phyloP scores from a whole-genome alignment of 2,329 filamentous ascomycete genomes.

The Acrodontium crateriforme region DNA sequence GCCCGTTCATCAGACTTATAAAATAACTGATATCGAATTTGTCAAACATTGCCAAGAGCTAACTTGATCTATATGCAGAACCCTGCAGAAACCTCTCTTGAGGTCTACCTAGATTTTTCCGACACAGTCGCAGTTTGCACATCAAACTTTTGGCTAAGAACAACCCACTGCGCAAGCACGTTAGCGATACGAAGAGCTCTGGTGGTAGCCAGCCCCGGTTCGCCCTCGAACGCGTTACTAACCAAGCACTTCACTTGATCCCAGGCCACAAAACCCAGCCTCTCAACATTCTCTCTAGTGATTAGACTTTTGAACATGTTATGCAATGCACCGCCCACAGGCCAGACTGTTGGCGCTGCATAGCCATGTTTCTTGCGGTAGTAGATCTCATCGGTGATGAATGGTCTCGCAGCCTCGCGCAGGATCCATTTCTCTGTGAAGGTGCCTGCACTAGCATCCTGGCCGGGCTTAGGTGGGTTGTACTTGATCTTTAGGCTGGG shows the following conservation, averaged over 20 bases:
- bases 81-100: no score
- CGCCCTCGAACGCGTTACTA: no score
- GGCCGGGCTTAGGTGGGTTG: constrained; percentile 18
- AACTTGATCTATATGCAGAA: no score
- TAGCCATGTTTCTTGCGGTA: constrained; percentile 13
- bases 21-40: no score
- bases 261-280: constrained; percentile 17
- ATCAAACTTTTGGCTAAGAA: constrained; percentile 30
- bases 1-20: no score
- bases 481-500: constrained; percentile 21
- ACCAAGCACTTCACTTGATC: no score
- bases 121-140: no score
- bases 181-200: constrained; percentile 26
- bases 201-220: no score
- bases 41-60: no score
- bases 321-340: constrained; percentile 10
- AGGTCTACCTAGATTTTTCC: no score
- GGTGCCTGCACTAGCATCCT: constrained; percentile 11
- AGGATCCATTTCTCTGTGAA: constrained; percentile 15
- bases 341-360: constrained; percentile 11
- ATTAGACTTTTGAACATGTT: constrained; percentile 8
- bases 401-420: constrained; percentile 13
- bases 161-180: constrained; percentile 30
- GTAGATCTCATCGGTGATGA: constrained; percentile 15
- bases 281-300: constrained; percentile 13